phyloP scores from a whole-genome alignment of 345 rosid species.

The Geranium brycei region DNA sequence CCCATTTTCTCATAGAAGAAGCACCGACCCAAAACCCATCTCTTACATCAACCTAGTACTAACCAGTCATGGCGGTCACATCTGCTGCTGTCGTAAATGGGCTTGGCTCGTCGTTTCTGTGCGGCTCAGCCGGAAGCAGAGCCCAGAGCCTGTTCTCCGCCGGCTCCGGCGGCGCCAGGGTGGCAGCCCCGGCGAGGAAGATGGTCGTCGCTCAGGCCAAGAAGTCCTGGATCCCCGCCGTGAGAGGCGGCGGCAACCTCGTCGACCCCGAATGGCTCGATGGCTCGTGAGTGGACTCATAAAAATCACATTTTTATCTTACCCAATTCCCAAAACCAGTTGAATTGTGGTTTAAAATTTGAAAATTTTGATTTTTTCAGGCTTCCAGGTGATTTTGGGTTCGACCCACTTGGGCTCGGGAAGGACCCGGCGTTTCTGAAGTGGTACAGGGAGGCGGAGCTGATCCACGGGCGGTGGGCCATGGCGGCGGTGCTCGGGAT shows the following conservation, averaged over 20 bases:
- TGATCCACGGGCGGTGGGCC: conserved; percentile 97
- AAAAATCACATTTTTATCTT: no score
- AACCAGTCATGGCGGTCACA: conserved; percentile 38
- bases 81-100: conserved; percentile 72
- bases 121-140: conserved; percentile 22
- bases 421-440: conserved; percentile 91
- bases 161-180: neutral
- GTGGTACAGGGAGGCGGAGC: conserved; percentile 98
- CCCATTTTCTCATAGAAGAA: neutral
- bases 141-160: conserved; percentile 7
- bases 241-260: conserved; percentile 78
- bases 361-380: conserved; percentile 19
- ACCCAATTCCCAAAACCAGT: no score
- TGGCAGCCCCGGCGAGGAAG: conserved; percentile 21
- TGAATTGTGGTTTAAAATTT: neutral
- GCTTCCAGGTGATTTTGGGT: conserved; percentile 90
- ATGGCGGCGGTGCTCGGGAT: conserved; percentile 85
- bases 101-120: conserved; percentile 63
- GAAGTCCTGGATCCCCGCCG: conserved; percentile 94
- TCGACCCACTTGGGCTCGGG: conserved; percentile 93
- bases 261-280: conserved; percentile 96
- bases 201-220: conserved; percentile 39
- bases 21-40: neutral
- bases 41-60: neutral
- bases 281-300: conserved; percentile 66